Evolutionary conservation across 2,329 filamentous ascomycete species (phyloP).

Genomic region (Remersonia thermophila): DNA sequence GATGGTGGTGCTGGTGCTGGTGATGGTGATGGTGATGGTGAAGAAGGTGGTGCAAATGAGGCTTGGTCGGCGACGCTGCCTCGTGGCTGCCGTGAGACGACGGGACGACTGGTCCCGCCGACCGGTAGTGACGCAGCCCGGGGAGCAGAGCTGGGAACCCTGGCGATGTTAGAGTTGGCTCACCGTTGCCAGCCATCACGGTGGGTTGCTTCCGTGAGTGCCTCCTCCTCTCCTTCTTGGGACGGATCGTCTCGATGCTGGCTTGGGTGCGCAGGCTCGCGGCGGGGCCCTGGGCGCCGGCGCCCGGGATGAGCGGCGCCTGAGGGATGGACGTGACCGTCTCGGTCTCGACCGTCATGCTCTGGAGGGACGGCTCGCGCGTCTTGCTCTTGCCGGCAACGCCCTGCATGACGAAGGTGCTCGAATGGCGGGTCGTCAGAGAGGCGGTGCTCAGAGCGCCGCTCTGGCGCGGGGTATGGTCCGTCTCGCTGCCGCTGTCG

Average conservation of each 20-base stretch:
- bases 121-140: constrained; percentile 30
- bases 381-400: too few species aligned
- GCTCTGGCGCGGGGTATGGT: constrained; percentile 36
- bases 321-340: constrained; percentile 87
- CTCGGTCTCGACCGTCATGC: constrained; percentile 97
- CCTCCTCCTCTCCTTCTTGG: constrained; percentile 86
- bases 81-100: constrained; percentile 18
- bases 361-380: constrained; percentile 47
- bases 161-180: constrained; percentile 25
- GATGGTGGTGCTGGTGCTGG: too few species aligned
- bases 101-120: constrained; percentile 25
- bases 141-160: constrained; percentile 19
- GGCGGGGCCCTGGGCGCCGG: constrained; percentile 50
- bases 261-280: constrained; percentile 74
- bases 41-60: constrained; percentile 5
- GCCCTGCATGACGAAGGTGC: constrained; percentile 50
- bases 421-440: constrained; percentile 53
- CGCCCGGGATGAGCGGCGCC: constrained; percentile 55
- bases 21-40: too few species aligned
- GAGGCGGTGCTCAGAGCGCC: constrained; percentile 32
- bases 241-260: constrained; percentile 90
- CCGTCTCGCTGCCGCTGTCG: constrained; percentile 58
- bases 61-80: constrained; percentile 25
- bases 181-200: constrained; percentile 62
- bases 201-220: constrained; percentile 59